These are phyloP conservation scores for Tetrahymena thermophila DNA, from an alignment of 73 alveolate species.

Conservation along the genomic window DNA sequence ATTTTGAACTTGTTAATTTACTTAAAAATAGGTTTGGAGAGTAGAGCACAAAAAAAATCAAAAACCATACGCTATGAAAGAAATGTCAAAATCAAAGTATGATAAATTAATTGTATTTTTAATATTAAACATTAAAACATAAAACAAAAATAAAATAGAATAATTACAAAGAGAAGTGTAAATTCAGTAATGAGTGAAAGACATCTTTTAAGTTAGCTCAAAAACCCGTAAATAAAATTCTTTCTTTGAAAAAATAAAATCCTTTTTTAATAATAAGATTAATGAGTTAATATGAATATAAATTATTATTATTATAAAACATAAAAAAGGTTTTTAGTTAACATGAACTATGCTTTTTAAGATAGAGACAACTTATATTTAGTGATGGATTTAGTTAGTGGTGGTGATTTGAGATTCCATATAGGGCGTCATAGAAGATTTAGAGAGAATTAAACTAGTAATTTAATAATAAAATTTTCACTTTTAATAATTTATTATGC, in stretches of 20 bases:
- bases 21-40: background rate
- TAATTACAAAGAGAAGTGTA: slow-evolving; percentile 73
- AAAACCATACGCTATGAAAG: slow-evolving; percentile 22
- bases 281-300: no score
- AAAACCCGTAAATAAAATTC: slow-evolving; percentile 50
- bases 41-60: background rate
- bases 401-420: slow-evolving; percentile 52
- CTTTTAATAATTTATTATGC: background rate
- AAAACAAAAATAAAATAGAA: slow-evolving; percentile 17
- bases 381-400: slow-evolving; percentile 47
- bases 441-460: slow-evolving; percentile 48
- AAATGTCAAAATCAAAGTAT: slow-evolving; percentile 2
- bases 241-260: no score
- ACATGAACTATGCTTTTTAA: slow-evolving; percentile 47
- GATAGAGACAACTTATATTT: slow-evolving; percentile 46
- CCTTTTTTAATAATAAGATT: no score
- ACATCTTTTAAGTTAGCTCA: slow-evolving; percentile 61
- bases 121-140: background rate
- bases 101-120: background rate
- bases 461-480: background rate
- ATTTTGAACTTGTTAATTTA: background rate
- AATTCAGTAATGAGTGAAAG: slow-evolving; percentile 89
- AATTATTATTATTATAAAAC: background rate
- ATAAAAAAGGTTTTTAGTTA: slow-evolving; percentile 15
- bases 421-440: slow-evolving; percentile 34